Evolutionary conservation across 2,329 filamentous ascomycete genomes (phyloP).

Genomic region (Apiospora malaysiana): DNA sequence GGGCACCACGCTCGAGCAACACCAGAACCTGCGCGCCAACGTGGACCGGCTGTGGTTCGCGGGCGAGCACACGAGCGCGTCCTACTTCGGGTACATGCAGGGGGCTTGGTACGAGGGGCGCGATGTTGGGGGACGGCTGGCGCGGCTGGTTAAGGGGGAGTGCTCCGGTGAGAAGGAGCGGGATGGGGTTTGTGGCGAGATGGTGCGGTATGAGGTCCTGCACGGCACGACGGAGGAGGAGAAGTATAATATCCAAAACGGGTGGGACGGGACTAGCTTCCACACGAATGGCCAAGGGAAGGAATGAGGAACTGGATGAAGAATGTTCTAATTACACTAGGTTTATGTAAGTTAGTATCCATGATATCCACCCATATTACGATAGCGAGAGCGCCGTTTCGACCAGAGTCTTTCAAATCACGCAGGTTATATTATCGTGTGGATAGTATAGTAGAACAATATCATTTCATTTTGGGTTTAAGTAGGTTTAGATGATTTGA

Average conservation of each 20-base stretch:
- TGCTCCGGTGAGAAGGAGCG: background rate
- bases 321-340: too few relatives aligned
- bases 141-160: constrained; percentile 39
- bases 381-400: too few relatives aligned
- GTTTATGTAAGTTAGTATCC: too few relatives aligned
- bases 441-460: too few relatives aligned
- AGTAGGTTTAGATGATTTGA: too few relatives aligned
- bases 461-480: too few relatives aligned
- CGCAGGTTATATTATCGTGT: too few relatives aligned
- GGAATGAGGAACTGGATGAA: too few relatives aligned
- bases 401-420: too few relatives aligned
- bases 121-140: constrained; percentile 52
- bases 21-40: constrained; percentile 73
- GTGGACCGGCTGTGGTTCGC: constrained; percentile 67
- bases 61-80: constrained; percentile 66
- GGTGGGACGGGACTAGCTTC: constrained; percentile 46
- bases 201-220: constrained; percentile 39
- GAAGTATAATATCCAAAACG: constrained; percentile 43
- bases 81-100: constrained; percentile 72
- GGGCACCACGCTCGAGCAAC: constrained; percentile 66
- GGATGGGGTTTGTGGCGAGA: constrained; percentile 31
- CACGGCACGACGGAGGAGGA: constrained; percentile 43
- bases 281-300: constrained; percentile 30
- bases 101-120: constrained; percentile 64
- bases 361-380: too few relatives aligned